These are phyloP conservation scores for Rhodotorula mucilaginosa DNA, from an alignment of 1,284 basidiomycete genomes.

Conservation along the genomic window DNA sequence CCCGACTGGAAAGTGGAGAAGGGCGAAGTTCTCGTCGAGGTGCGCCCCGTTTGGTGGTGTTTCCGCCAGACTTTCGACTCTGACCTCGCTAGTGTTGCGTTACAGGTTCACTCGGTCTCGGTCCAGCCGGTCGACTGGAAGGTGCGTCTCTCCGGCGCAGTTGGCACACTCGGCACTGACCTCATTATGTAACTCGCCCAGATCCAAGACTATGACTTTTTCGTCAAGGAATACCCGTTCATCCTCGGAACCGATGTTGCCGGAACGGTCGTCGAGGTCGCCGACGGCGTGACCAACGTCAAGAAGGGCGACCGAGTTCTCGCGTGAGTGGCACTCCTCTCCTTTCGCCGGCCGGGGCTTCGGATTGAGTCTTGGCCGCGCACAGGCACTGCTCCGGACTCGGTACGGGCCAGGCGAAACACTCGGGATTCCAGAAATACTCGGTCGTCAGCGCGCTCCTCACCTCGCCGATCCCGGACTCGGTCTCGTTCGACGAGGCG, in stretches of 20 bases:
- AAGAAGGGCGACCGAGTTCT: constrained; percentile 51
- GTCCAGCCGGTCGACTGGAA: constrained; percentile 29
- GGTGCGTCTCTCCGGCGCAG: neutral
- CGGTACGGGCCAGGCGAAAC: constrained; percentile 10
- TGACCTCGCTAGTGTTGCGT: neutral
- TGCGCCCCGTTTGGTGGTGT: neutral
- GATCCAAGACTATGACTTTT: constrained; percentile 18
- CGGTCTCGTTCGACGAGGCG: constrained; percentile 14
- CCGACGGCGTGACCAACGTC: constrained; percentile 50
- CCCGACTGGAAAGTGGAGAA: neutral
- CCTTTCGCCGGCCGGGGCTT: too few species aligned
- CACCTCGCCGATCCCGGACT: constrained; percentile 11
- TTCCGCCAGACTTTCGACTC: neutral
- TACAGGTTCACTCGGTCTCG: constrained; percentile 18
- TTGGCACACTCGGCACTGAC: neutral
- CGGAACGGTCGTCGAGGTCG: constrained; percentile 53
- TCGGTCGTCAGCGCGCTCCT: constrained; percentile 14
- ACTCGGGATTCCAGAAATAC: constrained; percentile 34
- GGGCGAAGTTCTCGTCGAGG: constrained; percentile 21
- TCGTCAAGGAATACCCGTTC: constrained; percentile 23
- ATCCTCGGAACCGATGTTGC: constrained; percentile 42
- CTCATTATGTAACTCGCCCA: neutral
- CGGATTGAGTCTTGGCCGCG: neutral
- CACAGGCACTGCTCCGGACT: constrained; percentile 27
- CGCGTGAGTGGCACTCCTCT: constrained; percentile 8